phyloP scores from a whole-genome alignment of 2,329 filamentous ascomycete genomes.

The Monilinia vaccinii-corymbosi region DNA sequence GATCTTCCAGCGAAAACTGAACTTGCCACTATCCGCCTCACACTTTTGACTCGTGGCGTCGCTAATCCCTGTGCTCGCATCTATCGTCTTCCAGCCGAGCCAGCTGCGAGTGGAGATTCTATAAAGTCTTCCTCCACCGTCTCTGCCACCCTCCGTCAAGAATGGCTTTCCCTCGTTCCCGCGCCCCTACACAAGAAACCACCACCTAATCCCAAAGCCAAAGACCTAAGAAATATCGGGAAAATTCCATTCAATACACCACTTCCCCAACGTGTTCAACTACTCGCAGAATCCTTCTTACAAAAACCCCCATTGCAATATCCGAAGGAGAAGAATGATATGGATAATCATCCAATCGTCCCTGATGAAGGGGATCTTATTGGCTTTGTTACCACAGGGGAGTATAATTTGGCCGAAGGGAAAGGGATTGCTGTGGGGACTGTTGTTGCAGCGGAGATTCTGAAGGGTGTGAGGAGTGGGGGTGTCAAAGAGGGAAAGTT shows the following conservation, averaged over 20 bases:
- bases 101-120: constrained; percentile 32
- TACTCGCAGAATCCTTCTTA: constrained; percentile 41
- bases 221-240: constrained; percentile 10
- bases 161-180: constrained; percentile 60
- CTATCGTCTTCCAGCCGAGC: constrained; percentile 60
- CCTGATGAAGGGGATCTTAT: constrained; percentile 69
- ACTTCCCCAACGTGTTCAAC: constrained; percentile 29
- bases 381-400: constrained; percentile 83
- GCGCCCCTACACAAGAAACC: constrained; percentile 17
- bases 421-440: constrained; percentile 67
- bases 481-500: constrained; percentile 38
- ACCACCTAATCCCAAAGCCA: constrained; percentile 20
- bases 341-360: constrained; percentile 52
- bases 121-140: constrained; percentile 5
- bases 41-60: constrained; percentile 59
- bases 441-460: constrained; percentile 51
- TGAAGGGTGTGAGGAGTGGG: constrained; percentile 31
- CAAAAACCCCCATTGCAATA: constrained; percentile 34
- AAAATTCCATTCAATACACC: constrained; percentile 27
- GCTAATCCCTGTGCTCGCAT: constrained; percentile 67
- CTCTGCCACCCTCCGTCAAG: constrained; percentile 43
- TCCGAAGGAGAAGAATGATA: constrained; percentile 24
- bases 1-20: constrained; percentile 31
- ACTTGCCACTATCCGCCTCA: constrained; percentile 56
- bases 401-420: constrained; percentile 71